Evolutionary conservation across 1,284 basidiomycete species (phyloP), one percentile per base, ranked within the genome.

Genomic region (Cryptococcus depauperatus): DNA sequence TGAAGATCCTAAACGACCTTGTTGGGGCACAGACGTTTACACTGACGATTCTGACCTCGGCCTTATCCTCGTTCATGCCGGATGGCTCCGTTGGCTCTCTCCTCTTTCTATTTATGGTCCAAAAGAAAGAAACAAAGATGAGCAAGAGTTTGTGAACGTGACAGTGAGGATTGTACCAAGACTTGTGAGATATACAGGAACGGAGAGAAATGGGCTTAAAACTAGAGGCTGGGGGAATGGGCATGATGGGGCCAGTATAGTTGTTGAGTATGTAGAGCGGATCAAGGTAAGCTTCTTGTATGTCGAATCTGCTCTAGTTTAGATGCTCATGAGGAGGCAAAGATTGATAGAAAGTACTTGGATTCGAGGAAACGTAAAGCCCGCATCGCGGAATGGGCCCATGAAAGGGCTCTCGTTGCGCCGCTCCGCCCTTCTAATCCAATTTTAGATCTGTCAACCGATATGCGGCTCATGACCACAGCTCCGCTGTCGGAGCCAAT

Each of bases 21-120:
- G 35, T 26, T 78, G 77, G 77, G 77, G 77, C 5, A 77, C 76
- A 3, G 76, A 78, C 44, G 74, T 78, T 30, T 79, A 77, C 56
- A 78, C 77, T n/a, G 77, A 79, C 58, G 77, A 79, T 56, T 77
- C 76, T 22, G 76, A 77, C 55, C 64, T 77, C 5, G 64, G 77
- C 1, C 70, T 72, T 13, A 69, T 77, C 40, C 70, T 75, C 26
- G 58, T 77, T 4, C 77, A 79, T 56, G 72, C 73, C 1, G 77
- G 77, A 10, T 77, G 76, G 75, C 58, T 73, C 41, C 64, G 69
- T 48, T 73, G 67, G 62, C 52, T 46, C 19, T 43, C 33, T 35
- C 38, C 21, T 28, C 45, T 35, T 30, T 38, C 37, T 14, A 48
- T 48, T 21, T 43, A 22, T 13, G 39, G 41, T 25, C 42, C 32